Base-by-base conservation (phyloP, 225 moss, liverwort and hornwort genomes). In the Takakia lepidozioides region DNA sequence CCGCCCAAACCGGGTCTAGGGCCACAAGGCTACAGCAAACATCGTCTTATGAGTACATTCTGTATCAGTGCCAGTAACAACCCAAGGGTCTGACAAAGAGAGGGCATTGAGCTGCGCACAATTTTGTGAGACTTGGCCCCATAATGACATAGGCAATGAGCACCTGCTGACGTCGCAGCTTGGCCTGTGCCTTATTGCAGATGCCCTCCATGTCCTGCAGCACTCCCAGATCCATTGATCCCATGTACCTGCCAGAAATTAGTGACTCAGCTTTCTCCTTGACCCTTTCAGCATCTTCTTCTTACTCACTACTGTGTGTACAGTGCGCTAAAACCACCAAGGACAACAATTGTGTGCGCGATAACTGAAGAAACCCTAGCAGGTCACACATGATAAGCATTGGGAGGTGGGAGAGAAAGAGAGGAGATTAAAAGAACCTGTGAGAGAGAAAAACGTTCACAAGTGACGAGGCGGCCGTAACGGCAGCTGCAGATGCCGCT, bases 91-190 rank as follows among this genome's bases (percentile, higher is more conserved):
- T 0, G 14, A 54, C 23, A 15, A 10, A 14, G 16, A 14, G 2
- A 18, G 16, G 1, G 24, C 26, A 27, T 5, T 19, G 13, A 8
- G 18, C 20, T 29, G 11, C n/a, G 47, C 6, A 35, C 11, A 14
- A 35, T n/a, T 24, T 24, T 16, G 42, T 10, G 20, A 24, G 42
- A 14, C 13, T 19, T 42, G 19, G 9, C 25, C 38, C 34, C 8
- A n/a, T n/a, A n/a, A n/a, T n/a, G n/a, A n/a, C n/a, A n/a, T n/a
- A n/a, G n/a, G n/a, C 18, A 50, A 51, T 20, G 13, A 20, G 43
- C 26, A 85, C 88, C 82, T 90, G 87, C 44, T 85, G 78, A 34
- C 57, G 66, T 44, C 26, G 65, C 63, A 87, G 71, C 71, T 98
- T 98, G 41, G 71, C 60, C 27, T 52, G 58, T 10, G 87, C 75